Evolutionary conservation across 2,329 filamentous ascomycete genomes (phyloP), one percentile per base, ranked within the genome.

Genomic region (Xylariaceae sp.): DNA sequence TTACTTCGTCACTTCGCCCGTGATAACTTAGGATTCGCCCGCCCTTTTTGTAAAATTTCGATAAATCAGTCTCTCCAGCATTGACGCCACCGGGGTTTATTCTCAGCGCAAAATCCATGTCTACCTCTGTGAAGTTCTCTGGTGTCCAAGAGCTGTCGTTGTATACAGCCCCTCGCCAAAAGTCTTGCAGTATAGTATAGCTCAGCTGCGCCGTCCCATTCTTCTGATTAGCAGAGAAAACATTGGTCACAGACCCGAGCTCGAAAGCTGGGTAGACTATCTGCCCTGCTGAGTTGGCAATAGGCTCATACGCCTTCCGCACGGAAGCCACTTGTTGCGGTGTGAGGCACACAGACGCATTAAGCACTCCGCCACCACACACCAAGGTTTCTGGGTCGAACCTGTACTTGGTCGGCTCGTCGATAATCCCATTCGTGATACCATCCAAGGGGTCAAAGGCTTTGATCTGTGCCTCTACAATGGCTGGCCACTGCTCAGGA

Each of bases 391-490:
- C 33, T 6, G 57, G 55, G 43, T 68, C 61, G 53, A 76, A 73
- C 36, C 72, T 55, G 60, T 74, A 75, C 16, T 65, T 57, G 16
- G 59, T 53, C 0, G 75, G 73, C 41, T 75, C 70, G 13, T 70
- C 70, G 23, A 78, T 69, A 50, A 77, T 75, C n/a, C 63, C 68
- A 53, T 78, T 75, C 3, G 62, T 55, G 1, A 75, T 53, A 7
- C 74, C 73, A 56, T 77, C 75, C 40, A 73, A 64, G 4, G 57
- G 59, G 60, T 78, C 76, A 46, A 75, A 75, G 58, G 76, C 74
- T 23, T 62, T 61, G 37, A 76, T 57, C 6, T 75, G 72, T 42
- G 77, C 75, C 3, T 63, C 65, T 18, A 66, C 63, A 10, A 69
- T 59, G 68, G 48, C 78, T 69, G 24, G 66, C 61, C 1, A 72